Conservation (phyloP, 805 yeast species). For the Cyberlindnera sargentensis region DNA sequence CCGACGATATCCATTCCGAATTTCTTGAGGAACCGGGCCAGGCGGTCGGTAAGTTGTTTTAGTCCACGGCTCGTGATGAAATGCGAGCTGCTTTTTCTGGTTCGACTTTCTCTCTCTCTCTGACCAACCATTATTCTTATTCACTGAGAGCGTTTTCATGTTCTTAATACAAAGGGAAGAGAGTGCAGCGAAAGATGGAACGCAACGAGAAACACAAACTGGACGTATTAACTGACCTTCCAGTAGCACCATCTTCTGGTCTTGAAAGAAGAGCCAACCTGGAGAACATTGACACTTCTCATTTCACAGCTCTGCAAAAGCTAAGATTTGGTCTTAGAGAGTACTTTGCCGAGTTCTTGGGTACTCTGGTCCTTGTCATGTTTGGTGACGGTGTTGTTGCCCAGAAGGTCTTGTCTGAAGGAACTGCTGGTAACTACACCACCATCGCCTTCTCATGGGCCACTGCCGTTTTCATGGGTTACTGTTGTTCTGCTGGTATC, state of each 20-base stretch:
- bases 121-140: too few species aligned
- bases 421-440: constrained; percentile 33
- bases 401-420: constrained; percentile 33
- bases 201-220: too few species aligned
- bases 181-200: too few species aligned
- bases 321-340: constrained; percentile 32
- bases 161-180: too few species aligned
- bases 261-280: constrained; percentile 21
- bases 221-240: too few species aligned
- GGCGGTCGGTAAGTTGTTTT: constrained; percentile 23
- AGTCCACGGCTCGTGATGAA: neutral
- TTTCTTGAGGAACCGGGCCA: constrained; percentile 21
- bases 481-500: constrained; percentile 44
- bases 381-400: constrained; percentile 45
- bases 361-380: constrained; percentile 38
- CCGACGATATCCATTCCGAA: constrained; percentile 25
- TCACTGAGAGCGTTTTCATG: too few species aligned
- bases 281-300: constrained; percentile 7
- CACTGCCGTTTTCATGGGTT: constrained; percentile 45
- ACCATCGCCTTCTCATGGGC: constrained; percentile 46
- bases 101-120: neutral
- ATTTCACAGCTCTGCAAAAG: constrained; percentile 20
- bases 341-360: constrained; percentile 45
- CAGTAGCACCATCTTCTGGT: constrained; percentile 23
- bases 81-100: neutral